phyloP scores from a whole-genome alignment of 805 yeast genomes.

The Candida mattraensis region DNA sequence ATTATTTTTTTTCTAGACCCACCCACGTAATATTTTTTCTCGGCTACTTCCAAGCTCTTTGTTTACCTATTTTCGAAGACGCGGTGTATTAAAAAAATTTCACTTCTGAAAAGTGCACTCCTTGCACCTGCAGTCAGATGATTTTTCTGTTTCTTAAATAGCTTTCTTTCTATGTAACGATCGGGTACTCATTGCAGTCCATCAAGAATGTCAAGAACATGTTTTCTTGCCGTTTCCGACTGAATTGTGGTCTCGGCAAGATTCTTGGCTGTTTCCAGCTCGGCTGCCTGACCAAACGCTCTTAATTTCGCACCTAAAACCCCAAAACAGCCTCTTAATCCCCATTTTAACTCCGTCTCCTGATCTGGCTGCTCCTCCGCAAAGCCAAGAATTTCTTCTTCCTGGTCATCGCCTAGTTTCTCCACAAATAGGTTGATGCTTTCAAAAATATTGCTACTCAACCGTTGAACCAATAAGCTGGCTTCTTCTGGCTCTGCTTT shows the following conservation, averaged over 20 bases:
- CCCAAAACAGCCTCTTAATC: slow-evolving; percentile 31
- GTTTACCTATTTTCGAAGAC: too few species aligned
- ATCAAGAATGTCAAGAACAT: slow-evolving; percentile 6
- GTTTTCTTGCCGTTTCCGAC: slow-evolving; percentile 10
- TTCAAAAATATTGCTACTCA: slow-evolving; percentile 15
- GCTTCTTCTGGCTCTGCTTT: slow-evolving; percentile 16
- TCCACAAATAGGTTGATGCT: slow-evolving; percentile 16
- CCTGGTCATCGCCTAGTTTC: slow-evolving; percentile 15
- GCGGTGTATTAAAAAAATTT: too few species aligned
- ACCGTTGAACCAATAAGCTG: slow-evolving; percentile 22
- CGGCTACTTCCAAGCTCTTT: too few species aligned
- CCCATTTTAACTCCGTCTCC: slow-evolving; percentile 40
- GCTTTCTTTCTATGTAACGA: background rate
- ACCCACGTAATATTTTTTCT: too few species aligned
- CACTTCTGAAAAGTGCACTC: too few species aligned
- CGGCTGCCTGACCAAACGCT: slow-evolving; percentile 4
- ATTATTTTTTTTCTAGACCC: too few species aligned
- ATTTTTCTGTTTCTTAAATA: too few species aligned
- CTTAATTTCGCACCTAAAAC: slow-evolving; percentile 15
- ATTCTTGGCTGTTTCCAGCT: slow-evolving; percentile 1
- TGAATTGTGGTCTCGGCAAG: slow-evolving; percentile 7
- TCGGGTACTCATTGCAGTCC: background rate
- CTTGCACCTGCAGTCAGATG: too few species aligned
- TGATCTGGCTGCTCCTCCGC: slow-evolving; percentile 19
- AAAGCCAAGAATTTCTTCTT: slow-evolving; percentile 9